These are phyloP conservation scores for Fusarium guadeloupense DNA, from an alignment of 2,329 filamentous ascomycete species.

Conservation along the genomic window DNA sequence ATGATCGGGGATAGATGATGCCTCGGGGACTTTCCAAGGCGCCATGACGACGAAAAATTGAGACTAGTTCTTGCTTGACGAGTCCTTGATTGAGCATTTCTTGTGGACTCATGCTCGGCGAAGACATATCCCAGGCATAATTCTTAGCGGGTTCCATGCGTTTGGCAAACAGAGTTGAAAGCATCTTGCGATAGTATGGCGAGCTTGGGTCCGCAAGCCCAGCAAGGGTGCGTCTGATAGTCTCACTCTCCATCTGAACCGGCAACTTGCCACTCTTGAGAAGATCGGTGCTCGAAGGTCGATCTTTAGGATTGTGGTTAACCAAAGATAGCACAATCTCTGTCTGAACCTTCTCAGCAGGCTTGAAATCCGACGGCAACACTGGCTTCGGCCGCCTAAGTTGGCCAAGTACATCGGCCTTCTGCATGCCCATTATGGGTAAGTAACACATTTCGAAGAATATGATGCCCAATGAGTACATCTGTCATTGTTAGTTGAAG, in stretches of 20 bases:
- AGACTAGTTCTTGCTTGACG: conserved; percentile 77
- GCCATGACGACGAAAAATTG: conserved; percentile 88
- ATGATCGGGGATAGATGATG: conserved; percentile 81
- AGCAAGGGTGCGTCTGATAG: conserved; percentile 82
- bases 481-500: conserved; percentile 56
- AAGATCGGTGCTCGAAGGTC: conserved; percentile 84
- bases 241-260: conserved; percentile 91
- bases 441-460: conserved; percentile 97
- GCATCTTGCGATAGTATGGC: conserved; percentile 88
- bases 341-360: conserved; percentile 75
- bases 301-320: conserved; percentile 81
- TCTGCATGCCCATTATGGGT: conserved; percentile 72
- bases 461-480: conserved; percentile 97
- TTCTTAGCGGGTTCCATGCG: conserved; percentile 83
- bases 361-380: conserved; percentile 78
- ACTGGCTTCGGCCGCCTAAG: conserved; percentile 73
- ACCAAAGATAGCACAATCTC: conserved; percentile 83
- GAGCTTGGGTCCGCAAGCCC: conserved; percentile 84
- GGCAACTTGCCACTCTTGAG: conserved; percentile 88
- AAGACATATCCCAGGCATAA: conserved; percentile 77
- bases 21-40: conserved; percentile 82
- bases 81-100: conserved; percentile 76
- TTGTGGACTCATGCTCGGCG: conserved; percentile 60
- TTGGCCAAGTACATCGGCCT: conserved; percentile 70
- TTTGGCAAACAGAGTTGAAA: conserved; percentile 83